phyloP scores from a whole-genome alignment of 2,329 filamentous ascomycete species.

The Tolypocladium album region DNA sequence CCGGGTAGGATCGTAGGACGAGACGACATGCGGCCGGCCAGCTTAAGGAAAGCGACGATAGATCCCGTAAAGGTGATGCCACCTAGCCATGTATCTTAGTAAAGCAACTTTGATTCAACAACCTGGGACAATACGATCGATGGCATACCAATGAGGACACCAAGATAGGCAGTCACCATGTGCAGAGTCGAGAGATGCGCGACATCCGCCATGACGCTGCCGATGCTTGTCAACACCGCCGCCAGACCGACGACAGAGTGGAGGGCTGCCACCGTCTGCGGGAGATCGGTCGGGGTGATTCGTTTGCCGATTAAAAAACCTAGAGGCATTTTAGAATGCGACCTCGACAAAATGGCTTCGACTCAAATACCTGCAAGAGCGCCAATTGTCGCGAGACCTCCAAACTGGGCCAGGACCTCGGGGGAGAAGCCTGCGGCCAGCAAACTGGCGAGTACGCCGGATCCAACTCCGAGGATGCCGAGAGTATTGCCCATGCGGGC shows the following conservation, averaged over 20 bases:
- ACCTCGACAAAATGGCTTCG: not conserved
- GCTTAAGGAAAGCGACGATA: conserved; percentile 80
- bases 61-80: conserved; percentile 88
- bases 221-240: conserved; percentile 79
- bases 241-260: conserved; percentile 86
- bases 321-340: conserved; percentile 8
- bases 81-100: conserved; percentile 20
- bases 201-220: conserved; percentile 69
- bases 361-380: conserved; percentile 42
- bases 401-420: conserved; percentile 71
- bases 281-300: conserved; percentile 79
- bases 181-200: conserved; percentile 65
- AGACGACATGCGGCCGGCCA: conserved; percentile 73
- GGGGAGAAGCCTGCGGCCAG: conserved; percentile 71
- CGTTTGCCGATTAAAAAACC: conserved; percentile 71
- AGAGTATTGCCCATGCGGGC: conserved; percentile 78
- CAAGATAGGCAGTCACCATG: conserved; percentile 76
- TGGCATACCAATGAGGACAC: conserved; percentile 61
- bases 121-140: not conserved
- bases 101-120: not conserved
- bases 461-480: conserved; percentile 74
- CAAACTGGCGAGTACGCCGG: conserved; percentile 74
- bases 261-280: conserved; percentile 79
- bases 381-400: conserved; percentile 62
- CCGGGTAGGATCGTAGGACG: conserved; percentile 63